Evolutionary conservation across 345 rosid genomes (phyloP), one percentile per base, ranked within the genome.

Genomic region (Corymbia maculata): DNA sequence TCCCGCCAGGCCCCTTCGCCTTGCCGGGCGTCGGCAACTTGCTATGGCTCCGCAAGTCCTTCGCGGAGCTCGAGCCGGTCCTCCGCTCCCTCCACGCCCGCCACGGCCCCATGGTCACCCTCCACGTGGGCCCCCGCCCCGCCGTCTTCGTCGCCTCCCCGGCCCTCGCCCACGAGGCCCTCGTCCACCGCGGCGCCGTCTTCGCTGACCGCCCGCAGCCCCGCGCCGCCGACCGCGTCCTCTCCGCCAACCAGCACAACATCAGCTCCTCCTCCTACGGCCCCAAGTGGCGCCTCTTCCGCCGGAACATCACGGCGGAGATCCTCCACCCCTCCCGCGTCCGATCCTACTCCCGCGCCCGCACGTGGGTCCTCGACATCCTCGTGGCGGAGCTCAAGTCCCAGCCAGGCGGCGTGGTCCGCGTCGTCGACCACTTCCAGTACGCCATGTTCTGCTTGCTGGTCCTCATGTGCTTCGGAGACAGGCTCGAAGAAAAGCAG

Each of bases 151-250:
- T 88, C 66, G 57, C 89, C 89, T 32, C 86, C 66, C 89, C 68
- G 21, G 52, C 89, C 47, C 66, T 79, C 75, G 89, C 89, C 53
- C 89, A 88, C 86, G n/a, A 55, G 42, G 89, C 89, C 75, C 89
- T 88, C 30, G 47, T 88, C 86, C 89, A 88, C 52, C 47, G 50
- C n/a, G 89, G 89, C 75, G 86, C 89, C 79, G 11, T 57, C 70
- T 88, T 88, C 51, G 75, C 86, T 50, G 79, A 82, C 79, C 86
- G 89, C 52, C 89, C 89, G 32, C 86, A 80, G n/a, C 45, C 89
- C 1, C 14, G n/a, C 7, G 45, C 68, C 86, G 45, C 32, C 53
- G 13, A 9, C 30, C 84, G 61, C 52, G 32, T 82, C 80, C 0
- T 82, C 53, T 79, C 75, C 51, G 22, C 85, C 80, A 51, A 88